Evolutionary conservation across 768 basidiomycete genomes (phyloP), one percentile per base, ranked within the genome.

Genomic region (Tephrocybe sp.): DNA sequence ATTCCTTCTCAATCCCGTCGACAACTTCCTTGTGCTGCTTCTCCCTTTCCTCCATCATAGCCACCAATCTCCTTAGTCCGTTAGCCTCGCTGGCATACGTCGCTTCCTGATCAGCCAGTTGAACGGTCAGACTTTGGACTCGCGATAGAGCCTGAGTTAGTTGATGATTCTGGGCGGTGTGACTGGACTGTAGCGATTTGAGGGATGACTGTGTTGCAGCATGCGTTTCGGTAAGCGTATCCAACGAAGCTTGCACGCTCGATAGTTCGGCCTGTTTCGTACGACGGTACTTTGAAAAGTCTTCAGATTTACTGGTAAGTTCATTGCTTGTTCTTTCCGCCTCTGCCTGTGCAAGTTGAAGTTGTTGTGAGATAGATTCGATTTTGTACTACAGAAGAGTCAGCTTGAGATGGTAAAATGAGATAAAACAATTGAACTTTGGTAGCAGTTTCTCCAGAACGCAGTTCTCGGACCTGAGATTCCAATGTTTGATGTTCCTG

Each of bases 41-140:
- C 64, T 94, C 92, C 30, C 94, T 79, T 49, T 87, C 87, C 64
- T 98, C 92, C 76, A 97, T 85, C 74, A 94, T 81, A 6, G 78
- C 71, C 9, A 94, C 86, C 15, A 97, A 74, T 25, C 92, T 78
- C 50, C 82, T 80, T 56, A 94, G 69, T 11, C 83, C 81, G 32
- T 78, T 82, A 2, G 85, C 83, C 64, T 98, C 94, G 49, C 77
- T 80, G 0, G 86, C 77, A 63, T 91, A 95, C 1, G 83, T 84
- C 1, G 86, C 83, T 58, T 96, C 92, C 58, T 91, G 87, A 58
- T 91, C 89, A 2, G 90, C 92, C 11, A 94, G 73, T 53, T 86
- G 84, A 5, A 86, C 83, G 28, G 82, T 83, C 31, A 95, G 75
- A 48, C 83, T 83, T 57, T 90, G 85, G 15, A 90, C 79, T 47